Evolutionary conservation across 2,329 filamentous ascomycete species (phyloP).

Genomic region (Colletotrichum sp.): DNA sequence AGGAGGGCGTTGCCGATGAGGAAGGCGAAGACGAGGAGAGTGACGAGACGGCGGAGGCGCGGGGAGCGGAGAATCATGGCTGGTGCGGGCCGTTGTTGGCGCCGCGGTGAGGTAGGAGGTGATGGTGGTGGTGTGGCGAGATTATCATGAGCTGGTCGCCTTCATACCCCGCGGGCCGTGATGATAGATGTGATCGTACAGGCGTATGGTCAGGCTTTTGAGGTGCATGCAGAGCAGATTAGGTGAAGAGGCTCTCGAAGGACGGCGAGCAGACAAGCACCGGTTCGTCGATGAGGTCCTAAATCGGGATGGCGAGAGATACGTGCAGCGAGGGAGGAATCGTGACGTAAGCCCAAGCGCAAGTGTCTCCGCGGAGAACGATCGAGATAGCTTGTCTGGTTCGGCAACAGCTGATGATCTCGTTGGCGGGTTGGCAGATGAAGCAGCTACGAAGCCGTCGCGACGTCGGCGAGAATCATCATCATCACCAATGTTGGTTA

Average conservation of each 20-base stretch:
- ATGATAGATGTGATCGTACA: rapidly evolving
- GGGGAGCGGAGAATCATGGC: constrained; percentile 2
- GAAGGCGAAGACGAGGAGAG: background rate
- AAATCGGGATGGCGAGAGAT: background rate
- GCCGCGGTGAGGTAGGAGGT: background rate
- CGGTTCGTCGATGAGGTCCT: background rate
- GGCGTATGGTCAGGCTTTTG: background rate
- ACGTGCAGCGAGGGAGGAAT: background rate
- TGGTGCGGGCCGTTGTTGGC: background rate
- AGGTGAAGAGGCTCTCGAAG: background rate
- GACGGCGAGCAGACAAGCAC: background rate
- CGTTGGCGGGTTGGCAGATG: background rate
- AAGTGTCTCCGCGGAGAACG: background rate
- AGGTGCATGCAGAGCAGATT: background rate
- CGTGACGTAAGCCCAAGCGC: background rate
- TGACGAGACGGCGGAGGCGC: constrained; percentile 6
- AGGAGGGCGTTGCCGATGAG: constrained; percentile 9
- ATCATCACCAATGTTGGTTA: background rate
- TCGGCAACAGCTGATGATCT: background rate
- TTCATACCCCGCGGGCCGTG: background rate
- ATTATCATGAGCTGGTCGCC: background rate
- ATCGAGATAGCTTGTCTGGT: background rate
- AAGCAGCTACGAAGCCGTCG: background rate
- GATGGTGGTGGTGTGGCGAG: background rate
- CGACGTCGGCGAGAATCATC: rapidly evolving